Evolutionary conservation across 257 asterid genomes (phyloP), one percentile per base, ranked within the genome.

Genomic region (Salvia splendens): DNA sequence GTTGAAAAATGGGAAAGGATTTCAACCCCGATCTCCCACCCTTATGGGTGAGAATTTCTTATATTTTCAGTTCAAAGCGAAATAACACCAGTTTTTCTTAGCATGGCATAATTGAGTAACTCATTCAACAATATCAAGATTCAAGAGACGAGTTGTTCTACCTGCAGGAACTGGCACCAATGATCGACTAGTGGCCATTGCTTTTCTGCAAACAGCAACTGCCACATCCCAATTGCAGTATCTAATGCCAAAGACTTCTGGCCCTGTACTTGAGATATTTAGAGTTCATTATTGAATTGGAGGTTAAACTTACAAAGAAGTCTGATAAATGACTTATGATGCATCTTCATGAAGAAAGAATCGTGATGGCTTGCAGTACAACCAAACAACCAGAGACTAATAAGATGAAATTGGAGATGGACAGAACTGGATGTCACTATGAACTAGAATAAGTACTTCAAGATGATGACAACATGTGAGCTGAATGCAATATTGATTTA

Each of bases 151-250:
- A 24, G 30, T 65, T 58, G 43, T 75, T 55, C 49, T 47, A 94
- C 99, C 97, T 94, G 97, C 74, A 94, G 72, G 84, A 94, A 94
- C 84, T 87, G 99, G 85, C 97, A 91, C 99, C 99, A 94, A 65
- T 88, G 92, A 52, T 91, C 97, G 38, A 94, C 97, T 72, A 90
- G 78, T 15, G 95, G 96, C 99, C 97, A 94, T 62, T 85, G 86
- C 80, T 79, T 88, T 79, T 90, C 99, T 35, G 96, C 91, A 83
- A 91, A 94, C 68, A 94, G 79, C 76, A 94, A 78, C 75, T 94
- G 99, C 99, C 99, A 94, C 99, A 94, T 94, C 64, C 99, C 99
- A 64, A 94, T 94, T 57, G 99, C 99, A 12, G 99, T 94, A 80
- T 94, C 99, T 79, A 94, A 77, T 52, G 97, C 99, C 83, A 94